These are phyloP conservation scores for Penicillium crustosum DNA, from an alignment of 2,329 filamentous ascomycete genomes.

Conservation along the genomic window DNA sequence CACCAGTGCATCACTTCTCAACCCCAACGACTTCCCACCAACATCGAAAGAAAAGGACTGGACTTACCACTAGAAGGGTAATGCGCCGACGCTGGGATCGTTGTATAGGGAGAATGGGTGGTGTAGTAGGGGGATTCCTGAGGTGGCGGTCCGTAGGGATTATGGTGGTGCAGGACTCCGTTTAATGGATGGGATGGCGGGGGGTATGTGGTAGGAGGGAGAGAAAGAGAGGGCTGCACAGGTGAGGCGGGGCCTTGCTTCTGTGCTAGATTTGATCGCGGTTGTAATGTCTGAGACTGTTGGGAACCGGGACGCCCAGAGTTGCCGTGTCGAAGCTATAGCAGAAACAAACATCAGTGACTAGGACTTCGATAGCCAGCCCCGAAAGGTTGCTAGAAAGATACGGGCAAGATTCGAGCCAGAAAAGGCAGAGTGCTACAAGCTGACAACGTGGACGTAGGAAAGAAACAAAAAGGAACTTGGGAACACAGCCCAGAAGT, in stretches of 20 bases:
- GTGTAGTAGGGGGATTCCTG: constrained; percentile 73
- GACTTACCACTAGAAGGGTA: constrained; percentile 83
- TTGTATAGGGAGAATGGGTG: constrained; percentile 78
- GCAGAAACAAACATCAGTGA: constrained; percentile 22
- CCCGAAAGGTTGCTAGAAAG: constrained; percentile 9
- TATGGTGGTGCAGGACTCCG: constrained; percentile 52
- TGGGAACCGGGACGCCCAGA: constrained; percentile 33
- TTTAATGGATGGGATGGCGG: constrained; percentile 32
- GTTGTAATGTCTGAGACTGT: constrained; percentile 33
- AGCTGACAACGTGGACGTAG: constrained; percentile 21
- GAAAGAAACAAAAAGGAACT: constrained; percentile 9
- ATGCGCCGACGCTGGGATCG: constrained; percentile 75
- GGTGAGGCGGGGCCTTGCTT: constrained; percentile 57
- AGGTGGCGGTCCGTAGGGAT: constrained; percentile 63
- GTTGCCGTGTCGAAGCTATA: constrained; percentile 35
- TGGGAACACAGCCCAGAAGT: constrained; percentile 21
- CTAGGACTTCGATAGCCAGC: constrained; percentile 2
- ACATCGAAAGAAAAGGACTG: constrained; percentile 45
- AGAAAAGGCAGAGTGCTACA: constrained; percentile 18
- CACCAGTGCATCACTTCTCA: neutral
- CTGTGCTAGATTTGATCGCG: constrained; percentile 30
- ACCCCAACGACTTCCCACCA: neutral
- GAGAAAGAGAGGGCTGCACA: constrained; percentile 54
- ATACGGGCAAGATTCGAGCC: constrained; percentile 8
- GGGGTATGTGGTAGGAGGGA: constrained; percentile 35